These are phyloP conservation scores for Colletotrichum phormii DNA, from an alignment of 2,329 filamentous ascomycete species.

Conservation along the genomic window DNA sequence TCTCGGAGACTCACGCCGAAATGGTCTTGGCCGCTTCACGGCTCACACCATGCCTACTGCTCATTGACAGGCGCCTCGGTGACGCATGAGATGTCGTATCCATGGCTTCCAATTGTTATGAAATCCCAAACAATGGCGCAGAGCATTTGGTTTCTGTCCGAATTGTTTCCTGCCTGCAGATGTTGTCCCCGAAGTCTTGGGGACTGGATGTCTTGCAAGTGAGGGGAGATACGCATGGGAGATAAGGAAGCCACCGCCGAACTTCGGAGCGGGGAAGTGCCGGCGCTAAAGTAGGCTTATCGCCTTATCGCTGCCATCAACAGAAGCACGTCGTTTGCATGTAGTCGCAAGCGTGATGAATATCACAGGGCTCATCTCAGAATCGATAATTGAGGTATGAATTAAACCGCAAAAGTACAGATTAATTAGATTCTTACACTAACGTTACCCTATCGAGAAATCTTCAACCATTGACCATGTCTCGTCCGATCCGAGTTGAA, in stretches of 20 bases:
- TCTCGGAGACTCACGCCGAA: slow-evolving; percentile 32
- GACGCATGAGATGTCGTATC: neutral
- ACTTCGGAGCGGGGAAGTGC: neutral
- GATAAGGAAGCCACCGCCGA: neutral
- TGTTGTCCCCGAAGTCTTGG: too few relatives aligned
- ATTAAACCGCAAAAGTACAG: too few relatives aligned
- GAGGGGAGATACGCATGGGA: neutral
- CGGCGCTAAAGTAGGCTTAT: neutral
- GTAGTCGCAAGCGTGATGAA: too few relatives aligned
- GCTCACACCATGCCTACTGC: slow-evolving; percentile 1
- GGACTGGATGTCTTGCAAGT: neutral
- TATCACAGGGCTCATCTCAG: neutral
- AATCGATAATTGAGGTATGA: neutral
- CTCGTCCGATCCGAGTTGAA: neutral
- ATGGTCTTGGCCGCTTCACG: slow-evolving; percentile 27
- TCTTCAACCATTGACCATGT: neutral
- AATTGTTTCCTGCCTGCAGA: too few relatives aligned
- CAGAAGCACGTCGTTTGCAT: too few relatives aligned
- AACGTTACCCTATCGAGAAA: too few relatives aligned
- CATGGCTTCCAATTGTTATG: too few relatives aligned
- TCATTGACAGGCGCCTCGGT: neutral
- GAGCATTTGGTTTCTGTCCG: too few relatives aligned
- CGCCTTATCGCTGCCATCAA: neutral
- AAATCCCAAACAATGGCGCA: too few relatives aligned
- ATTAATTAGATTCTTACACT: too few relatives aligned